phyloP scores from a whole-genome alignment of 352 stramenopile species.

The Globisporangium sylvaticum region DNA sequence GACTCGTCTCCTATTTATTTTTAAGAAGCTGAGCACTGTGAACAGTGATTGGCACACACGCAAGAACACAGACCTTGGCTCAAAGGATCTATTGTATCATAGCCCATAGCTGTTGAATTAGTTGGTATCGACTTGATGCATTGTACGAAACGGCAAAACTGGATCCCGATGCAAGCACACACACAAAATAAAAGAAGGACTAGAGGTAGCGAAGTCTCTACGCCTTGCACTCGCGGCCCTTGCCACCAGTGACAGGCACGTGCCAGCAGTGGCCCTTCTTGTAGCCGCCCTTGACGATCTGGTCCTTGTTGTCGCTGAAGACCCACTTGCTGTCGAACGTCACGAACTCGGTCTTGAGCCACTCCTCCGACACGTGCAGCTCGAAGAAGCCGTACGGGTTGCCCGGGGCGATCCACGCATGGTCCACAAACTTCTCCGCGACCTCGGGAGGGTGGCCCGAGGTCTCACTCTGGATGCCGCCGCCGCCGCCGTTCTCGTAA shows the following conservation, averaged over 20 bases:
- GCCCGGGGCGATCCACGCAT: slow-evolving; percentile 71
- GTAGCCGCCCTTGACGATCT: slow-evolving; percentile 76
- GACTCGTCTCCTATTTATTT: too few species aligned
- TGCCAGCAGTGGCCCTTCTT: slow-evolving; percentile 86
- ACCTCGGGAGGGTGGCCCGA: slow-evolving; percentile 67
- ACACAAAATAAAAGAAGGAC: neutral
- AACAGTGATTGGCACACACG: neutral
- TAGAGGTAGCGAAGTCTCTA: neutral
- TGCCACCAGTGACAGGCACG: slow-evolving; percentile 62
- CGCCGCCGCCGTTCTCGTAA: slow-evolving; percentile 83
- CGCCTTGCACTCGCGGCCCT: slow-evolving; percentile 55
- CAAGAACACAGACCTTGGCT: neutral
- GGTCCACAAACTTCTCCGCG: slow-evolving; percentile 75
- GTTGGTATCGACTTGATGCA: neutral
- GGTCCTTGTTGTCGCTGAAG: slow-evolving; percentile 69
- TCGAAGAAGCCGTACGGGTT: slow-evolving; percentile 87
- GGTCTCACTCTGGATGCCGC: slow-evolving; percentile 84
- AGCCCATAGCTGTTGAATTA: neutral
- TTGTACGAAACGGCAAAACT: neutral
- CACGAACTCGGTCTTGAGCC: slow-evolving; percentile 80
- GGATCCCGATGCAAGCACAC: neutral
- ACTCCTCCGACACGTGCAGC: slow-evolving; percentile 82
- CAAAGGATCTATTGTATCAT: neutral
- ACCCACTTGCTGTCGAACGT: slow-evolving; percentile 80
- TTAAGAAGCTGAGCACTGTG: too few species aligned